Evolutionary conservation across 768 basidiomycete genomes (phyloP).

Genomic region (Termitomyces sp.): DNA sequence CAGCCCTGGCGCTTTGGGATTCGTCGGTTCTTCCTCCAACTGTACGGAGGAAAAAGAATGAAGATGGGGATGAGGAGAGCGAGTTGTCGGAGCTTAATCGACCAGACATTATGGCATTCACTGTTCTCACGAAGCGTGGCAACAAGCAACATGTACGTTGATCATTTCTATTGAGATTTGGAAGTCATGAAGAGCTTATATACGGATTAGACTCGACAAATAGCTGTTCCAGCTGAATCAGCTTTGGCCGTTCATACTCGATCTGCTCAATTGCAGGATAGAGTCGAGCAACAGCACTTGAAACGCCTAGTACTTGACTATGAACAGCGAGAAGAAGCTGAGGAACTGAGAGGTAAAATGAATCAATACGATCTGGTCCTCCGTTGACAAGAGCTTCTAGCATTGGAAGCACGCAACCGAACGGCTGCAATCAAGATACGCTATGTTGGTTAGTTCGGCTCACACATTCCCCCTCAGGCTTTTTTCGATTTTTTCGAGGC

Average conservation of each 20-base stretch:
- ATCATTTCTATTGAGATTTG: not conserved
- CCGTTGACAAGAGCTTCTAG: slow-evolving; percentile 24
- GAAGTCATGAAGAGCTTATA: slow-evolving; percentile 6
- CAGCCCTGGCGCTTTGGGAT: slow-evolving; percentile 85
- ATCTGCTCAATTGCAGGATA: slow-evolving; percentile 88
- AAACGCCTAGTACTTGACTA: slow-evolving; percentile 93
- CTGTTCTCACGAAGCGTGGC: slow-evolving; percentile 86
- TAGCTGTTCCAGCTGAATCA: slow-evolving; percentile 85
- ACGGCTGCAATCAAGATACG: slow-evolving; percentile 71
- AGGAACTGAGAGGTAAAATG: slow-evolving; percentile 65
- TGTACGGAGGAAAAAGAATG: slow-evolving; percentile 56
- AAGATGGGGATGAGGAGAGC: slow-evolving; percentile 51
- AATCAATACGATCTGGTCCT: not conserved
- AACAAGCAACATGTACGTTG: slow-evolving; percentile 80
- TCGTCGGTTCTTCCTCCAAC: slow-evolving; percentile 70
- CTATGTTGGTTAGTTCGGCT: slow-evolving; percentile 47
- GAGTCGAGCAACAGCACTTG: slow-evolving; percentile 93
- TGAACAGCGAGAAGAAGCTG: slow-evolving; percentile 83
- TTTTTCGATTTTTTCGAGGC: not conserved
- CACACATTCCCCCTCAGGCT: not conserved
- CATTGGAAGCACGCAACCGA: slow-evolving; percentile 65
- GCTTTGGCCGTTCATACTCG: slow-evolving; percentile 87
- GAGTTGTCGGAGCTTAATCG: slow-evolving; percentile 28
- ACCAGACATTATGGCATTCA: slow-evolving; percentile 78
- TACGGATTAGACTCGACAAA: slow-evolving; percentile 60